phyloP scores from a whole-genome alignment of 768 basidiomycete species.

The Crucibulum laeve region DNA sequence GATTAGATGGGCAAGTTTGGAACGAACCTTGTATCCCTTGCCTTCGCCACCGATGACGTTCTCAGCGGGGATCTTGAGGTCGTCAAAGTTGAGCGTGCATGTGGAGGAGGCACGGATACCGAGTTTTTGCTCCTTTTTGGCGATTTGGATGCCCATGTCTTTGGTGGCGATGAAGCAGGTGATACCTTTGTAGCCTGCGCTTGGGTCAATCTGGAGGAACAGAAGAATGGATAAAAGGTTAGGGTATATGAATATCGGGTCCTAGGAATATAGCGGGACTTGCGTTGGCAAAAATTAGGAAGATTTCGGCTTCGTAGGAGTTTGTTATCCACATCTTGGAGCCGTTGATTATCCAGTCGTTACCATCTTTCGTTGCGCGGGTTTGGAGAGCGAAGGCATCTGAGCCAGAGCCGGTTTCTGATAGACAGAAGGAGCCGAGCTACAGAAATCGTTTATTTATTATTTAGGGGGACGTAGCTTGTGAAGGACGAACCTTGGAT shows the following conservation, averaged over 20 bases:
- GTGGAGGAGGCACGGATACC: slow-evolving; percentile 97
- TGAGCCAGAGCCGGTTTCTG: slow-evolving; percentile 89
- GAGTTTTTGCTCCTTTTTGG: slow-evolving; percentile 98
- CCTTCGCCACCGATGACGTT: slow-evolving; percentile 92
- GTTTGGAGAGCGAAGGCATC: slow-evolving; percentile 98
- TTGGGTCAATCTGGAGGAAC: slow-evolving; percentile 62
- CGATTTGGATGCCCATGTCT: slow-evolving; percentile 95
- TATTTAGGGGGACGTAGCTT: not conserved
- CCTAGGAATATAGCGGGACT: slow-evolving; percentile 14
- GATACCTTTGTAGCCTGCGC: slow-evolving; percentile 98
- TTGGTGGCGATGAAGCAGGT: slow-evolving; percentile 96
- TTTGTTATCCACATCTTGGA: slow-evolving; percentile 99
- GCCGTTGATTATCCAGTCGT: slow-evolving; percentile 87
- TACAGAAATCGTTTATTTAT: slow-evolving; percentile 21
- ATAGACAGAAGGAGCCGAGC: slow-evolving; percentile 96
- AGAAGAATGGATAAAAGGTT: not conserved
- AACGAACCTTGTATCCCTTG: slow-evolving; percentile 80
- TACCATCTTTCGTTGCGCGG: slow-evolving; percentile 82
- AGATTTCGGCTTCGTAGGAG: slow-evolving; percentile 85
- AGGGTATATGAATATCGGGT: not conserved
- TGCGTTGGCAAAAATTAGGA: slow-evolving; percentile 94
- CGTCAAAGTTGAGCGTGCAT: slow-evolving; percentile 92
- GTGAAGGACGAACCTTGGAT: slow-evolving; percentile 50
- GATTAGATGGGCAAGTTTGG: not conserved
- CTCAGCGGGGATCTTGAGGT: slow-evolving; percentile 76